Evolutionary conservation across 2,329 filamentous ascomycete species (phyloP).

Genomic region (Alternaria hordeiaustralica): DNA sequence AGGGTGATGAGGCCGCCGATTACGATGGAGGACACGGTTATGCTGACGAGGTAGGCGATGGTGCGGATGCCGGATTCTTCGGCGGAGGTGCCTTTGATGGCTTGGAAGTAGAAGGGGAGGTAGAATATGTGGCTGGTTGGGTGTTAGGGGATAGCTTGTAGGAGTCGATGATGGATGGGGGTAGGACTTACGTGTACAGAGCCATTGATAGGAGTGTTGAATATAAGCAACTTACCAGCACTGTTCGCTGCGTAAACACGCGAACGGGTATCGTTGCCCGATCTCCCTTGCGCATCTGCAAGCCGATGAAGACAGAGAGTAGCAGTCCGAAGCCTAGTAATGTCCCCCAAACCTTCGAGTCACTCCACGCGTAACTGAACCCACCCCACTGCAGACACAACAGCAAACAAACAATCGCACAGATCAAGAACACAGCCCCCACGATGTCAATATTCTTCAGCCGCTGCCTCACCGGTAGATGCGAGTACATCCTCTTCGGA

Average conservation of each 20-base stretch:
- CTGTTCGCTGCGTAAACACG: constrained; percentile 47
- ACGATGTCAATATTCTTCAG: constrained; percentile 49
- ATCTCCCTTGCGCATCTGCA: constrained; percentile 40
- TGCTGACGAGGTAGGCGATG: constrained; percentile 42
- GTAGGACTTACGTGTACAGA: constrained; percentile 40
- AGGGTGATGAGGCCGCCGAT: constrained; percentile 36
- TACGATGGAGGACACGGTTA: constrained; percentile 35
- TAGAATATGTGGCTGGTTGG: constrained; percentile 39
- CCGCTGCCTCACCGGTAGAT: constrained; percentile 40
- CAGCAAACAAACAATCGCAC: constrained; percentile 41
- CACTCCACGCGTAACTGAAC: constrained; percentile 57
- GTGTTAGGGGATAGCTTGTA: not conserved
- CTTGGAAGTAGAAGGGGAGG: constrained; percentile 54
- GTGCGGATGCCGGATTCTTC: constrained; percentile 46
- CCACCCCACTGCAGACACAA: constrained; percentile 49
- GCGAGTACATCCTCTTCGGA: constrained; percentile 32
- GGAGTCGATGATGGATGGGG: not conserved
- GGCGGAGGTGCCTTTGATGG: constrained; percentile 50
- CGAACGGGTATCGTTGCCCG: constrained; percentile 39
- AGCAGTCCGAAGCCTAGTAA: constrained; percentile 58
- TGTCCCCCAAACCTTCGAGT: constrained; percentile 56
- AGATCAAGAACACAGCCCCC: constrained; percentile 42
- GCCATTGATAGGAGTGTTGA: constrained; percentile 48
- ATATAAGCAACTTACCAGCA: constrained; percentile 43
- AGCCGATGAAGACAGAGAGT: constrained; percentile 52